A percentile compares a stretch with the other conserved stretches of the same genome.
phyloP scores from a whole-genome alignment of 495 filamentous ascomycete species.

The Melanomma pulvis-pyrius region DNA sequence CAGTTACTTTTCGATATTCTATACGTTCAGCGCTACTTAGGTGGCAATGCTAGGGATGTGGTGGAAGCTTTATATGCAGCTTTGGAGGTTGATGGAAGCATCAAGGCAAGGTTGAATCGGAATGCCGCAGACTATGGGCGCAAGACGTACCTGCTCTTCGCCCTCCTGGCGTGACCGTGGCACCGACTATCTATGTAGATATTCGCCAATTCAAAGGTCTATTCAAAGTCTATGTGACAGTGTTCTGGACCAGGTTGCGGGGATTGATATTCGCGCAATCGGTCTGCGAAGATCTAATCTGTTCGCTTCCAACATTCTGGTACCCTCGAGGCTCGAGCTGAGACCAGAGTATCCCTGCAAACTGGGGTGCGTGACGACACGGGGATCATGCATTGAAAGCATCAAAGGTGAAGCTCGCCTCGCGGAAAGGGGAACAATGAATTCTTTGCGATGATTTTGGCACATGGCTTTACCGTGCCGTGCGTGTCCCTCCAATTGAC shows the following conservation, averaged over 20 bases:
- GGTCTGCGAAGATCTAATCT: background rate
- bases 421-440: background rate
- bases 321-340: background rate
- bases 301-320: background rate
- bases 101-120: conserved; percentile 35
- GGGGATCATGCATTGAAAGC: background rate
- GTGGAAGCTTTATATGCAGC: conserved; percentile 6
- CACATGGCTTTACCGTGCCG: no score
- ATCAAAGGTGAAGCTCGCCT: background rate
- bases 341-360: background rate
- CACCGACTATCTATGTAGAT: background rate
- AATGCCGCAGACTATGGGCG: conserved; percentile 45
- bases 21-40: conserved; percentile 56
- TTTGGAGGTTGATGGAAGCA: conserved; percentile 32
- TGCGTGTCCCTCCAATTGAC: background rate
- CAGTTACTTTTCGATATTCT: conserved; percentile 80
- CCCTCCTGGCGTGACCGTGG: conserved; percentile 16
- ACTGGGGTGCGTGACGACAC: background rate
- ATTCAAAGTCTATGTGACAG: no score
- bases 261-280: background rate
- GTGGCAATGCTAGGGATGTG: background rate
- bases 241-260: no score
- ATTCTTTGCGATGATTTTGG: no score
- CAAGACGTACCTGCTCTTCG: conserved; percentile 48
- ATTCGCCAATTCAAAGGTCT: no score